A percentile compares a stretch with the other conserved stretches of the same genome.
Evolutionary conservation across 192 early-diverging fungal species (phyloP).

Genomic region (Kappamyces sp.): DNA sequence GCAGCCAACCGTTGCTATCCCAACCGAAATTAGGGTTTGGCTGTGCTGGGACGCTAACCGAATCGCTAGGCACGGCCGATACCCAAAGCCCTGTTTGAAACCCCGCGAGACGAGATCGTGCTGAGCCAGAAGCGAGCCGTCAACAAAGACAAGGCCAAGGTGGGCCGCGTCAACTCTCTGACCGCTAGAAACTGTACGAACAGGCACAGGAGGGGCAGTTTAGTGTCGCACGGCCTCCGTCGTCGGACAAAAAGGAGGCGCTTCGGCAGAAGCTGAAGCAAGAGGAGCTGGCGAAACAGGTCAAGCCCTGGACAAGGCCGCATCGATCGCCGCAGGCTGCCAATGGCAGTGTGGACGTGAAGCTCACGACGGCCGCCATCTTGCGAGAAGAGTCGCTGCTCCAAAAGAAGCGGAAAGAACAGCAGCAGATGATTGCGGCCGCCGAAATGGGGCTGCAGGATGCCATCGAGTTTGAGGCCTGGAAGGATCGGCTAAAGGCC

Average conservation of each 20-base stretch:
- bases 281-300: slow-evolving; percentile 11
- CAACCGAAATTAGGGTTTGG: slow-evolving; percentile 29
- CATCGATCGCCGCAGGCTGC: neutral
- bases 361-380: slow-evolving; percentile 45
- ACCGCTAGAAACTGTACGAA: slow-evolving; percentile 15
- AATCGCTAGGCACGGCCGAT: slow-evolving; percentile 28
- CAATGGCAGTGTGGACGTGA: slow-evolving; percentile 29
- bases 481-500: slow-evolving; percentile 28
- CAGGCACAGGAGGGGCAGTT: slow-evolving; percentile 19
- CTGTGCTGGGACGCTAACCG: neutral
- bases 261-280: slow-evolving; percentile 4
- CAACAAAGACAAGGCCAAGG: slow-evolving; percentile 31
- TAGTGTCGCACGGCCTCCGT: slow-evolving; percentile 15
- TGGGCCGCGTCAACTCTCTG: slow-evolving; percentile 3
- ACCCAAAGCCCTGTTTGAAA: slow-evolving; percentile 28
- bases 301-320: neutral
- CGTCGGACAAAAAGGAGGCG: slow-evolving; percentile 2
- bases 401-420: slow-evolving; percentile 21
- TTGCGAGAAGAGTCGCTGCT: slow-evolving; percentile 47
- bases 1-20: slow-evolving; percentile 22
- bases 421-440: slow-evolving; percentile 24
- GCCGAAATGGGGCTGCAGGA: slow-evolving; percentile 38
- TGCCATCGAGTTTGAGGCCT: slow-evolving; percentile 30
- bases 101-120: slow-evolving; percentile 31
- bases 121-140: slow-evolving; percentile 33